Base-by-base conservation (phyloP, 2,329 filamentous ascomycete genomes). In the Tetracladium maxilliforme region DNA sequence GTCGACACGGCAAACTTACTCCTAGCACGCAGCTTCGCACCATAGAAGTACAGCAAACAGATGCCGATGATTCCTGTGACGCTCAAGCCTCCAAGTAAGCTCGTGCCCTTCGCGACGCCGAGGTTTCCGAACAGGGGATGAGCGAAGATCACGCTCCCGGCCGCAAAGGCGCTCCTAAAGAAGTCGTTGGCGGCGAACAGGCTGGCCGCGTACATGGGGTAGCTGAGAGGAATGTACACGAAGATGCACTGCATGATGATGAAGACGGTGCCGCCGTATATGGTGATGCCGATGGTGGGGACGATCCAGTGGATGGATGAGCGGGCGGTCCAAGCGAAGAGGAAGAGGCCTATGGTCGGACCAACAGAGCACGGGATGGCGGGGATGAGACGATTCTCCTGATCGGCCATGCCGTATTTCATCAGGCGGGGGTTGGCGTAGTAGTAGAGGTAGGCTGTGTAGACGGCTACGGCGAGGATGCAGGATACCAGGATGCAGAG, bases 141-240 rank as follows among this genome's bases (percentile, higher is more conserved):
- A 0, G 63, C 59, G 36, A 74, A 75, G 12, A 75, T 47, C 22
- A 77, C 58, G 14, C 62, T 63, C 0, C 59, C 69, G 25, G 63
- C 68, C 6, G 70, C 72, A 4, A 77, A 47, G 3, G 65, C 59
- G 16, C 55, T 60, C 20, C 66, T 55, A 44, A 64, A 59, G 41
- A 70, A 64, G 47, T 71, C 67, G 38, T 71, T 74, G 6, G 56
- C 65, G 1, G 68, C 67, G 38, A 74, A 71, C 13, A 73, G 47
- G 24, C 55, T 62, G 19, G 69, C 66, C 1, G 66, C 64, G 38
- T 70, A 69, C 34, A 53, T 48, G 5, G 64, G 64, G 36, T 70
- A 70, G 25, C 49, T 55, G 12, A 69, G 48, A 1, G 64, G 62
- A 10, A 71, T 56, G 44, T 71, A 71, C 33, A 69, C 52, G 39